A percentile compares a stretch with the other conserved stretches of the same genome.
These are phyloP conservation scores for Boletellus emodensis DNA, from an alignment of 768 basidiomycete genomes.

Conservation along the genomic window DNA sequence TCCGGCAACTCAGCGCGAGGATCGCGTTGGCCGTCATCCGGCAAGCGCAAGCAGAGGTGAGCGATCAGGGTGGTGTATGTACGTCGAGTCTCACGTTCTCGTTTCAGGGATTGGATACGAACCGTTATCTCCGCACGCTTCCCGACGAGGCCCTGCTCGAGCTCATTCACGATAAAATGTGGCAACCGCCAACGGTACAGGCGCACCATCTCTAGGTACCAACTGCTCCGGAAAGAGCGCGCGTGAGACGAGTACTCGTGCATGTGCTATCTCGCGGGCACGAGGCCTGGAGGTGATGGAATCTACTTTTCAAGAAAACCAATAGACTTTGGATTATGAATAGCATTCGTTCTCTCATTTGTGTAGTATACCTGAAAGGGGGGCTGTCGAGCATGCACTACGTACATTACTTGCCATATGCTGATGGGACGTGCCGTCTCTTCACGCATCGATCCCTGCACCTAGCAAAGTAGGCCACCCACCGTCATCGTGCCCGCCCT, in stretches of 20 bases:
- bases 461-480: conserved; percentile 16
- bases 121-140: conserved; percentile 43
- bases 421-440: neutral
- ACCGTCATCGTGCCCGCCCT: neutral
- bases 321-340: no score
- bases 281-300: no score
- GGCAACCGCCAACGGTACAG: conserved; percentile 37
- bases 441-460: conserved; percentile 29
- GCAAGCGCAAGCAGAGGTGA: conserved; percentile 60
- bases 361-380: no score
- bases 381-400: no score
- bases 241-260: no score
- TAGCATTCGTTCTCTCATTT: no score
- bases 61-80: conserved; percentile 11
- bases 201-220: conserved; percentile 14
- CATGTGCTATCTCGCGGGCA: no score
- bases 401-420: no score
- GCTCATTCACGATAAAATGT: conserved; percentile 54
- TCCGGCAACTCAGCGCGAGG: conserved; percentile 60
- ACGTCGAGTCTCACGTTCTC: neutral
- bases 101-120: conserved; percentile 39
- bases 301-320: no score
- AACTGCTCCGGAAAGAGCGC: no score
- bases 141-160: conserved; percentile 45
- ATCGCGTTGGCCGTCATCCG: conserved; percentile 63